Percentiles rank a stretch among this genome's conserved stretches.
Conservation (phyloP, 352 stramenopile genomes). For the Pythium rishiriense region DNA sequence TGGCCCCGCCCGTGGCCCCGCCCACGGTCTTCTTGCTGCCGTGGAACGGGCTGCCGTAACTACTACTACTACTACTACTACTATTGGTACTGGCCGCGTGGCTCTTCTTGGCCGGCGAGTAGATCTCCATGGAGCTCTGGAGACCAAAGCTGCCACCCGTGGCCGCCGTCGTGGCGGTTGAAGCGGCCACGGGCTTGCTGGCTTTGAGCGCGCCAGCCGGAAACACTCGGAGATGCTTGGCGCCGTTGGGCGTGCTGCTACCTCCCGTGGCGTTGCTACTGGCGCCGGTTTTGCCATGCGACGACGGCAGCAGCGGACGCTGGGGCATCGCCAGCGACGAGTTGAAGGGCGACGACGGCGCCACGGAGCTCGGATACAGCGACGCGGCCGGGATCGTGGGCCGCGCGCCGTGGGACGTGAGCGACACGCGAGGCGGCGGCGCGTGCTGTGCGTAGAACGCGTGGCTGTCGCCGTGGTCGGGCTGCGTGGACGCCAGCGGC, state of each 20-base stretch:
- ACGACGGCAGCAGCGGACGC: slow-evolving; percentile 46
- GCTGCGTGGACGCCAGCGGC: slow-evolving; percentile 9
- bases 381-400: slow-evolving; percentile 13
- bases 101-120: slow-evolving; percentile 48
- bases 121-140: slow-evolving; percentile 48
- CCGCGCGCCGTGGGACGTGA: slow-evolving; percentile 58
- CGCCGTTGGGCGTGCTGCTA: slow-evolving; percentile 3
- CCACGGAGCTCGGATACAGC: slow-evolving; percentile 15
- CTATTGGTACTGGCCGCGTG: slow-evolving; percentile 10
- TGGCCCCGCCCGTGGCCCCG: no score
- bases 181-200: neutral
- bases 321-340: slow-evolving; percentile 39
- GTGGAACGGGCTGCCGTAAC: slow-evolving; percentile 8
- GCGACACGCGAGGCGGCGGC: slow-evolving; percentile 28
- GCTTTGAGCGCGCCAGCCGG: slow-evolving; percentile 10
- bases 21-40: slow-evolving; percentile 5
- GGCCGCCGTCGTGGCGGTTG: slow-evolving; percentile 22
- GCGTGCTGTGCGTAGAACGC: slow-evolving; percentile 12
- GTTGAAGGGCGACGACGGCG: slow-evolving; percentile 27
- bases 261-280: neutral
- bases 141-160: no score
- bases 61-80: slow-evolving; percentile 22
- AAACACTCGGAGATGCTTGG: slow-evolving; percentile 21
- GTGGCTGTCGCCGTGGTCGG: neutral
- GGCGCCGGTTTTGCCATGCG: slow-evolving; percentile 39